These are phyloP conservation scores for Stagonosporopsis chrysanthemi DNA, from an alignment of 2,329 filamentous ascomycete species.

Conservation along the genomic window DNA sequence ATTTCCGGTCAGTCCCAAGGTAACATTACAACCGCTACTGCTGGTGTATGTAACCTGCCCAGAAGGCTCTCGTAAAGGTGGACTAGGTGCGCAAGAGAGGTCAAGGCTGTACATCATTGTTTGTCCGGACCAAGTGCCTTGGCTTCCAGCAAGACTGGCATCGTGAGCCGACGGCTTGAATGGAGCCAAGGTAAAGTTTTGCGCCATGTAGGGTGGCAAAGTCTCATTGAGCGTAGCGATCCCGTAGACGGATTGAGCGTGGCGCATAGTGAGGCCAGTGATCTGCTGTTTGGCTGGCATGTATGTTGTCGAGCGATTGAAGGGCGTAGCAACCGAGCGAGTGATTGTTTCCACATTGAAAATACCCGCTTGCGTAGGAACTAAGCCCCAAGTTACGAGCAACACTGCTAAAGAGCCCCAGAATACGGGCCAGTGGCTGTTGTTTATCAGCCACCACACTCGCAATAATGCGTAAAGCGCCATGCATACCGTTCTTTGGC, in stretches of 20 bases:
- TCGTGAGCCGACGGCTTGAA: conserved; percentile 46
- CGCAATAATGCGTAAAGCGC: not conserved
- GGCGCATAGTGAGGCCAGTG: conserved; percentile 39
- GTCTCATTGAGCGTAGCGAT: conserved; percentile 58
- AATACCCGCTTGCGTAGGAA: conserved; percentile 64
- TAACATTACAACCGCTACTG: conserved; percentile 31
- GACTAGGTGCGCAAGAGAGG: conserved; percentile 15
- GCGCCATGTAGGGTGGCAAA: conserved; percentile 54
- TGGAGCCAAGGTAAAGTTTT: conserved; percentile 54
- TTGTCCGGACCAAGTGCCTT: conserved; percentile 1
- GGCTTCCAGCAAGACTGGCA: not conserved
- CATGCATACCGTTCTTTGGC: conserved; percentile 37
- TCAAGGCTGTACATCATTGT: not conserved
- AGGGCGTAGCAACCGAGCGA: conserved; percentile 3
- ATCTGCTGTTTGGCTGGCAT: conserved; percentile 42
- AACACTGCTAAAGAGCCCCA: conserved; percentile 58
- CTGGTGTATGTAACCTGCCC: conserved; percentile 12
- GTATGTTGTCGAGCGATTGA: conserved; percentile 33
- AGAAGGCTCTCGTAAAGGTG: not conserved
- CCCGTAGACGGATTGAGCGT: conserved; percentile 57
- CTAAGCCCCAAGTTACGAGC: conserved; percentile 63
- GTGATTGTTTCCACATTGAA: conserved; percentile 52
- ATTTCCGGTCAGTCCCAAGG: conserved; percentile 23
- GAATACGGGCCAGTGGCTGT: conserved; percentile 63
- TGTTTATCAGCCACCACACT: conserved; percentile 9